Evolutionary conservation across 140 eudicot species (phyloP).

Genomic region (Eryngium alpinum): DNA sequence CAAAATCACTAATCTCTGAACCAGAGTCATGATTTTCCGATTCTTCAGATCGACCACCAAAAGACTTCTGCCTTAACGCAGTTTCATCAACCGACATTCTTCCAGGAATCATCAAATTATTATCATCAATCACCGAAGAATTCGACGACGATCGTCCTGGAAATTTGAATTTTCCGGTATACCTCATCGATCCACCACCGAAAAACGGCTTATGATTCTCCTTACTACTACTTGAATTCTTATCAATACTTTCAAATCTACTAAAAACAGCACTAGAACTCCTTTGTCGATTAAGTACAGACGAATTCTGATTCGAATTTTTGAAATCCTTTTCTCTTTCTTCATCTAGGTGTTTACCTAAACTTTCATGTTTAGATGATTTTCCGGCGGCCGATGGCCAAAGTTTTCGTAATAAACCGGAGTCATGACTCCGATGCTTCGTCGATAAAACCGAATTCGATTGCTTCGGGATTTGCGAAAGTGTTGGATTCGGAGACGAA

Average conservation of each 20-base stretch:
- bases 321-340: conserved; percentile 26
- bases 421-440: conserved; percentile 35
- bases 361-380: conserved; percentile 24
- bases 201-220: conserved; percentile 50
- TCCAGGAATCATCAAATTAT: conserved; percentile 45
- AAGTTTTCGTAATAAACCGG: conserved; percentile 50
- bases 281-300: conserved; percentile 32
- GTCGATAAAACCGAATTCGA: conserved; percentile 19
- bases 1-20: conserved; percentile 42
- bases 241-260: conserved; percentile 22
- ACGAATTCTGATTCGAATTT: neutral
- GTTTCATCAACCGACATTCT: conserved; percentile 61
- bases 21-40: conserved; percentile 30
- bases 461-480: conserved; percentile 26
- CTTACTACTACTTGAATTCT: conserved; percentile 10
- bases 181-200: conserved; percentile 53
- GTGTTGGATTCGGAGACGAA: conserved; percentile 27
- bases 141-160: conserved; percentile 33
- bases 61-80: conserved; percentile 35
- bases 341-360: conserved; percentile 36
- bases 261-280: conserved; percentile 41
- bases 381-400: conserved; percentile 57
- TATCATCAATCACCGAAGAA: conserved; percentile 11
- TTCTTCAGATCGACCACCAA: conserved; percentile 25
- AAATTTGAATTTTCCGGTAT: conserved; percentile 38